Evolutionary conservation across 768 basidiomycete species (phyloP).

Genomic region (Rickenella mellea): DNA sequence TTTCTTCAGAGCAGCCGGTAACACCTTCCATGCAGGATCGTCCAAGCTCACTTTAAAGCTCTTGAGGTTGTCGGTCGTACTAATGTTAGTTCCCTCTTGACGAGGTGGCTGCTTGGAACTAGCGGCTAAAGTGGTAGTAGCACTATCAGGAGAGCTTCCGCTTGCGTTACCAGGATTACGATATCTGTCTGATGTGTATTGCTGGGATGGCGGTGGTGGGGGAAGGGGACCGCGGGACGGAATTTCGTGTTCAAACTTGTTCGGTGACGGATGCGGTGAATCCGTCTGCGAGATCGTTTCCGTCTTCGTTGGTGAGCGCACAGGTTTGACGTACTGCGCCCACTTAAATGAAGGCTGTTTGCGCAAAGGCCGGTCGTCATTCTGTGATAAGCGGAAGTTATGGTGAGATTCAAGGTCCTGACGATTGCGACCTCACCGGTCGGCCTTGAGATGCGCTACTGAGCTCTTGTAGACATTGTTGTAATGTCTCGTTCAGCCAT

Average conservation of each 20-base stretch:
- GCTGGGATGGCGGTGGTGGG: slow-evolving; percentile 39
- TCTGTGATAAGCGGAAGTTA: slow-evolving; percentile 1
- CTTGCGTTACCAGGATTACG: background rate
- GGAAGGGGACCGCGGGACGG: too few relatives aligned
- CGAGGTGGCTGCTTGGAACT: too few relatives aligned
- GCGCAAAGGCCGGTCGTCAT: slow-evolving; percentile 37
- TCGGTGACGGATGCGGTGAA: slow-evolving; percentile 74
- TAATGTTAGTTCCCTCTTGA: background rate
- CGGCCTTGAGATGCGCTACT: slow-evolving; percentile 14
- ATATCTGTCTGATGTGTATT: slow-evolving; percentile 51
- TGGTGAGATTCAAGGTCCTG: background rate
- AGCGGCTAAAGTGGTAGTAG: slow-evolving; percentile 3
- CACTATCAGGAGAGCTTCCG: background rate
- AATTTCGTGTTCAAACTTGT: slow-evolving; percentile 73
- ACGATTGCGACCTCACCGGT: too few relatives aligned
- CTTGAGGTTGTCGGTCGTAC: slow-evolving; percentile 52
- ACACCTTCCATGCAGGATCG: slow-evolving; percentile 97
- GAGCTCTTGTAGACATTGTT: slow-evolving; percentile 60
- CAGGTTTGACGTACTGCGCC: slow-evolving; percentile 71
- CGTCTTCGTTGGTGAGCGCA: slow-evolving; percentile 73
- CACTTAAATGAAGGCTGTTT: slow-evolving; percentile 84
- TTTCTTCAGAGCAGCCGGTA: slow-evolving; percentile 96
- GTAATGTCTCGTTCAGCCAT: slow-evolving; percentile 52
- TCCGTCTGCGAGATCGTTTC: slow-evolving; percentile 42
- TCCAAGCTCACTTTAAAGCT: slow-evolving; percentile 97